Evolutionary conservation across 345 rosid species (phyloP).

Genomic region (Noccaea bulbosa): DNA sequence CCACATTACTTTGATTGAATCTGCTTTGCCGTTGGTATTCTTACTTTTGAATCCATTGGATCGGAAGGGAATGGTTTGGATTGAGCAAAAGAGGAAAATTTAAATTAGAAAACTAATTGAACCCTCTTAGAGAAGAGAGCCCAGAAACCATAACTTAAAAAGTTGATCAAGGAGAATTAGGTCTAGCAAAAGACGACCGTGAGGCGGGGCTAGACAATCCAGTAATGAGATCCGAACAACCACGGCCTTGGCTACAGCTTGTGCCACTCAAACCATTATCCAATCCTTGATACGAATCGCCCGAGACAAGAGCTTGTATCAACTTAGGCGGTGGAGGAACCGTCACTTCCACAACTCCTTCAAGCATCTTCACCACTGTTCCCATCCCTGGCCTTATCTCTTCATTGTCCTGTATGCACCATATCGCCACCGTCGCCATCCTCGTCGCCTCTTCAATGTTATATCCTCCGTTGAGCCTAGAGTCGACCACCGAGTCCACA

Average conservation of each 20-base stretch:
- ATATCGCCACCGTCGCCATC: slow-evolving; percentile 65
- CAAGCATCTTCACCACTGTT: slow-evolving; percentile 72
- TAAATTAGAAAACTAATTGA: not conserved
- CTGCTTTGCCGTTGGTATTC: not conserved
- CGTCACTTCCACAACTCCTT: slow-evolving; percentile 62
- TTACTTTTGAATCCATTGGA: not conserved
- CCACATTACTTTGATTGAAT: not conserved
- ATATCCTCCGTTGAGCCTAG: slow-evolving; percentile 51
- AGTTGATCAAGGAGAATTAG: slow-evolving; percentile 43
- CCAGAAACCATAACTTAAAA: not conserved
- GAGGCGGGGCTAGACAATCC: slow-evolving; percentile 55
- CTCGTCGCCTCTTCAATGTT: slow-evolving; percentile 60
- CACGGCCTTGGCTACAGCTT: slow-evolving; percentile 39
- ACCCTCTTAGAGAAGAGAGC: slow-evolving; percentile 41
- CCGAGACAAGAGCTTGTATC: slow-evolving; percentile 80
- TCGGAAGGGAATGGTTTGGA: not conserved
- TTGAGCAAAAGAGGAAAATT: no score
- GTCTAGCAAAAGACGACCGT: slow-evolving; percentile 54
- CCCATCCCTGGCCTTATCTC: slow-evolving; percentile 74
- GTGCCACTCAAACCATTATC: slow-evolving; percentile 46
- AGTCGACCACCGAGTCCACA: slow-evolving; percentile 54
- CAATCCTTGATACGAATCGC: slow-evolving; percentile 72
- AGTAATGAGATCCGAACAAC: slow-evolving; percentile 46
- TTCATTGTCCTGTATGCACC: slow-evolving; percentile 82
- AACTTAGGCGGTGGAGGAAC: slow-evolving; percentile 77